Conservation (phyloP, 2,329 filamentous ascomycete species). For the Akanthomyces uredinophilus region DNA sequence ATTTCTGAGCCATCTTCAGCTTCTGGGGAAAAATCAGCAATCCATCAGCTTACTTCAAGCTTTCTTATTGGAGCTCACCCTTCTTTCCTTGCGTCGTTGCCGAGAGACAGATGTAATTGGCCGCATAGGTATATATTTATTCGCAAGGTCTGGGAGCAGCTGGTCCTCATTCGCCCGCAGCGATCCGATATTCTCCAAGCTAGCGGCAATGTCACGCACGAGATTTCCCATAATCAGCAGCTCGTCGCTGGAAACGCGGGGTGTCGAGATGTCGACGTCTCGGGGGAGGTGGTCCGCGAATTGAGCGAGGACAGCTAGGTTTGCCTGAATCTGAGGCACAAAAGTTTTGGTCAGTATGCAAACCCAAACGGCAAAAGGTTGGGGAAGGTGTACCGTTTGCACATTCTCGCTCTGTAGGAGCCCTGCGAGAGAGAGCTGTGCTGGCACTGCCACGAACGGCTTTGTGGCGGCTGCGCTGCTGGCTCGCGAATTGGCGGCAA, state of each 20-base stretch:
- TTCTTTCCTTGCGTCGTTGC: constrained; percentile 1
- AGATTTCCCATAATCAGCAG: constrained; percentile 7
- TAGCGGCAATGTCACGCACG: not conserved
- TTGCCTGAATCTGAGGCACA: not conserved
- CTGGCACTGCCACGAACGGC: not conserved
- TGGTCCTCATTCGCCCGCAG: constrained; percentile 5
- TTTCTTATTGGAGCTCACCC: not conserved
- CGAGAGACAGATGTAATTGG: not conserved
- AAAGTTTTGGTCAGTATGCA: not conserved
- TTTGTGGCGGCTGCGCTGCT: not conserved
- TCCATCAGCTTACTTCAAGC: not conserved
- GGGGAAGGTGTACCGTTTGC: not conserved
- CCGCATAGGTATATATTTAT: not conserved
- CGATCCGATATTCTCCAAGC: constrained; percentile 10
- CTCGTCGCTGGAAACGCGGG: not conserved
- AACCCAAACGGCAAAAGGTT: no score
- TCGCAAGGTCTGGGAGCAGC: not conserved
- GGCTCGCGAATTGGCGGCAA: not conserved
- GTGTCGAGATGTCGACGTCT: not conserved
- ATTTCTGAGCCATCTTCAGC: constrained; percentile 1
- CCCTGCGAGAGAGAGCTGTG: constrained; percentile 3
- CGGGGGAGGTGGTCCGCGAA: constrained; percentile 10
- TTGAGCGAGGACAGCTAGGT: not conserved
- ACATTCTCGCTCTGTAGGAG: constrained; percentile 12
- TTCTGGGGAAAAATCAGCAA: not conserved